phyloP scores from a whole-genome alignment of 2,329 filamentous ascomycete genomes.

The Cladosporium sp. region DNA sequence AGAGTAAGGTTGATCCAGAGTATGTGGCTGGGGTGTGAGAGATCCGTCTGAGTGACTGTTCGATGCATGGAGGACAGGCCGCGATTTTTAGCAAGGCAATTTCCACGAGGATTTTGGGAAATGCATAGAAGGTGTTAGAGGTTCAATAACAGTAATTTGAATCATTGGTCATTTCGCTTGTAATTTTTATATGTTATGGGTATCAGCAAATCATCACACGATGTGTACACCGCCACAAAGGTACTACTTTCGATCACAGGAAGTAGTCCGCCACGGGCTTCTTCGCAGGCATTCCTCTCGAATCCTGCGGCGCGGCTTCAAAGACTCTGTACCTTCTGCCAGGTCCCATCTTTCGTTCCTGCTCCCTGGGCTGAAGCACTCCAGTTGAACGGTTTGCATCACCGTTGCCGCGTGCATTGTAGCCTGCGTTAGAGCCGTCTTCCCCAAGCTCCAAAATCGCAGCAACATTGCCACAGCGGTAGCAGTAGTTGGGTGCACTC shows the following conservation, averaged over 20 bases:
- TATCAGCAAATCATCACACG: constrained; percentile 7
- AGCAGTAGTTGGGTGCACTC: constrained; percentile 40
- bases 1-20: constrained; percentile 56
- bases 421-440: constrained; percentile 58
- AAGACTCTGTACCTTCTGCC: constrained; percentile 91
- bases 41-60: no score
- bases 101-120: no score
- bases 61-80: background rate
- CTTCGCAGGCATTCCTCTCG: constrained; percentile 95
- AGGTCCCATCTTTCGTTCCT: constrained; percentile 57
- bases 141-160: no score
- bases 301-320: constrained; percentile 93
- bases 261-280: constrained; percentile 98
- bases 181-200: constrained; percentile 3
- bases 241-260: constrained; percentile 43
- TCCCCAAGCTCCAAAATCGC: constrained; percentile 90
- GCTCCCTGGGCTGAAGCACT: constrained; percentile 40
- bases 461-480: constrained; percentile 59
- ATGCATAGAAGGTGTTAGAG: no score
- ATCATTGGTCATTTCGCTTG: no score
- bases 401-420: constrained; percentile 58
- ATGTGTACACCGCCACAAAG: background rate
- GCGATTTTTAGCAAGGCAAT: no score
- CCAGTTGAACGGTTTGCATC: constrained; percentile 52
- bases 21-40: constrained; percentile 23